Evolutionary conservation across 805 yeast species (phyloP), one percentile per base, ranked within the genome.

Genomic region (Ogataea minuta): DNA sequence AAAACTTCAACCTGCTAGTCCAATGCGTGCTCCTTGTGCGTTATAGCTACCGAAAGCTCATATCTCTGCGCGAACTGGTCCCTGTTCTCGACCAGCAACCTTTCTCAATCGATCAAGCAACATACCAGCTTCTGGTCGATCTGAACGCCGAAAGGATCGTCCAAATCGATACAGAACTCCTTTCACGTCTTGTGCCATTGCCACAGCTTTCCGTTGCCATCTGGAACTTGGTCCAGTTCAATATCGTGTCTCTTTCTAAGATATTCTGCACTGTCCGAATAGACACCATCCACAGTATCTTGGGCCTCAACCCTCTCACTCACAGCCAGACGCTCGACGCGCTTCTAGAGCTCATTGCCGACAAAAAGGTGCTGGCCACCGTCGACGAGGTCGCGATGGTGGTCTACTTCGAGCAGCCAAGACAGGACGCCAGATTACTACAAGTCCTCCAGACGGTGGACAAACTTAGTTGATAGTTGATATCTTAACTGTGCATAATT

Each of bases 321-420:
- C 33, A 36, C 20, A 11, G 41, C 26, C 44, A 51, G 15, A 11
- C 48, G 4, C n/a, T 47, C 16, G 53, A 53, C 14, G 9, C 46
- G 10, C 17, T 54, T 4, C 33, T 49, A 9, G 41, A 42, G n/a
- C 35, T 58, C 26, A 46, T 53, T 8, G 13, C 48, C 14, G 50
- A 48, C 13, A 50, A 47, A 21, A 50, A 56, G 17, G 21, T 60
- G 1, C 23, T 33, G n/a, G 63, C 56, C 4, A 34, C 37, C 15
- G 45, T 62, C 2, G 59, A 62, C 39, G 52, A 58, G 28, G 49
- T 46, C 12, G 44, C 30, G 6, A 43, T 39, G 7, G 31, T 35
- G 2, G 44, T 59, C 7, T 28, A 37, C 15, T 59, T 59, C 36
- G 23, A 41, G 4, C 21, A 10, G 2, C 6, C 13, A 19, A n/a